Base-by-base conservation (phyloP, 176 grass and related monocot genomes). In the Eleusine coracana region DNA sequence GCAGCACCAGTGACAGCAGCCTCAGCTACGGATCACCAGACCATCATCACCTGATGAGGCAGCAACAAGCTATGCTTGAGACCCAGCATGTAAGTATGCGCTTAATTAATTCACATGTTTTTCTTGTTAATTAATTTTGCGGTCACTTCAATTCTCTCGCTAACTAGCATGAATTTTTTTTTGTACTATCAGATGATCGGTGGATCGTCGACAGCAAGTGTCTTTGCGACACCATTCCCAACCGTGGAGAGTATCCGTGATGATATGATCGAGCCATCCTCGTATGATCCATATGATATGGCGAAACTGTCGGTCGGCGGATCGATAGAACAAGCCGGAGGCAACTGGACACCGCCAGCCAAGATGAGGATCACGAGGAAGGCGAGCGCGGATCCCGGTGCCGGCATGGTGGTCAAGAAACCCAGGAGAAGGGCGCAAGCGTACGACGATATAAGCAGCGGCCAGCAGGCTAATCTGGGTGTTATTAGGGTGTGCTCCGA, bases 401-500 rank as follows among this genome's bases (percentile, higher is more conserved):
- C 58, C 15, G 46, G 66, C 38, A 5, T 41, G 41, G 50, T 52
- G 3, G 74, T 41, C 56, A 93, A 86, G 84, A 99, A 94, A 70
- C 80, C 93, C 3, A 80, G 85, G 90, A 83, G 86, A 82, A 92
- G 37, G 62, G 55, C 77, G 21, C 79, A 71, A 49, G 60, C 28
- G 66, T 71, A 80, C 65, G 58, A 88, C 86, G 52, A 38, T 18
- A 84, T 65, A 68, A 75, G 66, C 59, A 83, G 66, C 59, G 80
- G 73, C 84, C 72, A 84, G 34, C 72, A 84, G 34, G 66, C 87
- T 60, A 59, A 71, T 70, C 54, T 80, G 6, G 93, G 88, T 46
- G 71, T 99, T 66, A 83, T 99, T 86, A 83, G 97, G 88, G 86
- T 95, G 77, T 99, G 97, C 93, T 96, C 93, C 38, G 93, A 94